Evolutionary conservation across 768 basidiomycete genomes (phyloP).

Genomic region (Leccinum boreale): DNA sequence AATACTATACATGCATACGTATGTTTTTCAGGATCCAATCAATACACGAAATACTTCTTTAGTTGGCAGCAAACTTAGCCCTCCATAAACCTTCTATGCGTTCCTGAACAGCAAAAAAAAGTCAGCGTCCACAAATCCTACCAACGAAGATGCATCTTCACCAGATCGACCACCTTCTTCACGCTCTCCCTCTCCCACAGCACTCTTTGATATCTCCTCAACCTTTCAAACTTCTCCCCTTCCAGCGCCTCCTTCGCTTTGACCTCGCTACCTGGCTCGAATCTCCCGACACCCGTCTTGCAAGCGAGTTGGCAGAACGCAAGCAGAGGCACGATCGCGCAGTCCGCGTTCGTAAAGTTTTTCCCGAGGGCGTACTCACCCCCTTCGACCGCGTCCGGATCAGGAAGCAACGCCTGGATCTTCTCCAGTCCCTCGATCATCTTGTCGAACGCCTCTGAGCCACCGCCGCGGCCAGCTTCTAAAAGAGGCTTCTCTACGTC

Average conservation of each 20-base stretch:
- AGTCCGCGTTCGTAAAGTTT: constrained; percentile 59
- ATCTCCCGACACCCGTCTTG: constrained; percentile 52
- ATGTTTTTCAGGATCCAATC: background rate
- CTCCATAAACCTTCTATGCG: background rate
- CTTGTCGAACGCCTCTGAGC: background rate
- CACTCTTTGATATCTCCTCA: constrained; percentile 46
- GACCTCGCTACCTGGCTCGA: constrained; percentile 43
- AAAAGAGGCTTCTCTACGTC: background rate
- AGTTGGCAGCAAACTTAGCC: background rate
- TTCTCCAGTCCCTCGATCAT: constrained; percentile 1
- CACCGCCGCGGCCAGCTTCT: background rate
- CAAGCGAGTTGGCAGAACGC: constrained; percentile 36
- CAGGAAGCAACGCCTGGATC: constrained; percentile 7
- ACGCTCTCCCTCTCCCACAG: constrained; percentile 38
- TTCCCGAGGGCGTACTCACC: constrained; percentile 37
- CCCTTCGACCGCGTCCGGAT: constrained; percentile 41
- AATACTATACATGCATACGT: background rate
- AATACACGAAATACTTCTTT: background rate
- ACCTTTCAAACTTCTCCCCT: constrained; percentile 42
- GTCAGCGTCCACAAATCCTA: background rate
- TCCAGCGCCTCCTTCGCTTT: constrained; percentile 41
- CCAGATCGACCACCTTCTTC: constrained; percentile 4
- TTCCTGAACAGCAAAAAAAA: constrained; percentile 1
- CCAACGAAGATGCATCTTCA: background rate
- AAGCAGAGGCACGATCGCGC: constrained; percentile 50